A percentile compares a stretch with the other conserved stretches of the same genome.
Evolutionary conservation across 2,329 filamentous ascomycete genomes (phyloP).

Genomic region (Blumeria graminis): DNA sequence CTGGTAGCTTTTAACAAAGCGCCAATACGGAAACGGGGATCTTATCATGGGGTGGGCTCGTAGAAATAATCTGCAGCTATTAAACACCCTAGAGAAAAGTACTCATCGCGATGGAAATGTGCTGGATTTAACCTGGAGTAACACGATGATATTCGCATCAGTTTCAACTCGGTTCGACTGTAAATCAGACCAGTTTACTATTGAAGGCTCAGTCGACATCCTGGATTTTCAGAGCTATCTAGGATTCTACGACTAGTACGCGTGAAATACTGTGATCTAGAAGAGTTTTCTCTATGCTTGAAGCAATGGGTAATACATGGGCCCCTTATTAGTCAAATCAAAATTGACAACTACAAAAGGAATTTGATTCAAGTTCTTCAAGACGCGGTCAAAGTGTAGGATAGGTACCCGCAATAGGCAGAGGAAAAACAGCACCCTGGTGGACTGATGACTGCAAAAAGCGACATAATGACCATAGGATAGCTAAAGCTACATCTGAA

Average conservation of each 20-base stretch:
- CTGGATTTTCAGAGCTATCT: neutral
- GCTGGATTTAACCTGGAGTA: too few relatives aligned
- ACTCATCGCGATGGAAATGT: too few relatives aligned
- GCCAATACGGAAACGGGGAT: too few relatives aligned
- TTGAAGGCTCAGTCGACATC: neutral
- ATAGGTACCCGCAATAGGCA: neutral
- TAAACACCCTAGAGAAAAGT: too few relatives aligned
- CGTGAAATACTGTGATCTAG: neutral
- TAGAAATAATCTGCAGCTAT: too few relatives aligned
- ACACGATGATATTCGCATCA: too few relatives aligned
- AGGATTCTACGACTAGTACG: neutral
- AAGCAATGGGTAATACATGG: neutral
- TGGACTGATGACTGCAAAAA: neutral
- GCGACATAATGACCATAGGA: neutral
- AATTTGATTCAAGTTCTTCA: neutral
- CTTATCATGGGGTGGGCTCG: too few relatives aligned
- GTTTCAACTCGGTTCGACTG: neutral
- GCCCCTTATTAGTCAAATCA: neutral
- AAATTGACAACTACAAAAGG: neutral
- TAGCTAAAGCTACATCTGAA: too few relatives aligned
- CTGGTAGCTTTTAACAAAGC: too few relatives aligned
- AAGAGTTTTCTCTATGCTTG: neutral
- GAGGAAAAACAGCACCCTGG: neutral
- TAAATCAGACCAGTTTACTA: neutral
- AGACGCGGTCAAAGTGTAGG: neutral